Evolutionary conservation across 2,329 filamentous ascomycete genomes (phyloP), one percentile per base, ranked within the genome.

Genomic region (Fusarium paranaense): DNA sequence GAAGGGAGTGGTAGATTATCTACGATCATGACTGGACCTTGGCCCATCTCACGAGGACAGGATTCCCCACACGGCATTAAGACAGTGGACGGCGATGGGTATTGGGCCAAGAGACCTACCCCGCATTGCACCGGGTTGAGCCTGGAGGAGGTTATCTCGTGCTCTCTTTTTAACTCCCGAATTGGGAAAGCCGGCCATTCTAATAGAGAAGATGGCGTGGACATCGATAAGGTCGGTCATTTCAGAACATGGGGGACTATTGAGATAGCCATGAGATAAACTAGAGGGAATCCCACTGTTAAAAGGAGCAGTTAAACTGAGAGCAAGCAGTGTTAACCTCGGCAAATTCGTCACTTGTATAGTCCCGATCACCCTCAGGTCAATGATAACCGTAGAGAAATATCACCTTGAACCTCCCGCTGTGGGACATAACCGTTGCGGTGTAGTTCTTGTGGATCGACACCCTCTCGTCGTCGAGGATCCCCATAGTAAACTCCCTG

Each of bases 1-100:
- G 0, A 84, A 83, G 75, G 78, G 80, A 10, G 84, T 88, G 0
- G 86, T 85, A 72, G 81, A 84, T 45, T 89, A 86, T 77, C 70
- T 90, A 67, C 80, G 86, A 33, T 69, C 77, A 14, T 77, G 67
- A 77, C 18, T 6, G 14, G 8, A 32, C 6, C 8, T 9, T 47
- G 5, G 2, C 14, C 4, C 8, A 27, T 47, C 8, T 47, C 42
- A 16, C 9, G 5, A 22, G 9, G 8, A 27, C 22, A 10, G 22
- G 8, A 45, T 5, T 14, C 7, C 9, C 7, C 40, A 22, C 20
- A 45, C 14, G 7, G 20, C 20, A 9, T 45, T 16, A 4, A 9
- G 20, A 45, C 14, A 45, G 40, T 45, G 7, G 40, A 22, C 20
- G 20, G 20, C 13, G 13, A 22, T 22, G 40, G 40, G 40, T 32